A percentile compares a stretch with the other conserved stretches of the same genome.
phyloP scores from a whole-genome alignment of 225 moss, liverwort and hornwort genomes.

The Neckera pumila region DNA sequence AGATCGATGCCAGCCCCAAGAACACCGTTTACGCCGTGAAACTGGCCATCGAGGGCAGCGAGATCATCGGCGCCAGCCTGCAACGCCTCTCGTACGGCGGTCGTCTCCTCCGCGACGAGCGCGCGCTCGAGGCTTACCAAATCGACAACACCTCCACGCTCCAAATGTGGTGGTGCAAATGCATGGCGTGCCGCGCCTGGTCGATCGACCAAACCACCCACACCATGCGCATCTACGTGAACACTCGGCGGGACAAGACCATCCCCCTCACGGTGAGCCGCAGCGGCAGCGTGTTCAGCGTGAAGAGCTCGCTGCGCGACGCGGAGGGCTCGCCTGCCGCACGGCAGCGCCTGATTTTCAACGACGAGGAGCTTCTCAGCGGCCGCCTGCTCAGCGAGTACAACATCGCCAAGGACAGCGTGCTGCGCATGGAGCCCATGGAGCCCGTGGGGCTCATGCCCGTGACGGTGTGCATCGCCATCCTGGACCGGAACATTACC shows the following conservation, averaged over 20 bases:
- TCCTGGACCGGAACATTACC: constrained; percentile 30
- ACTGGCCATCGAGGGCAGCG: constrained; percentile 27
- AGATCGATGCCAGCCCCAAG: constrained; percentile 42
- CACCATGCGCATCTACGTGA: constrained; percentile 30
- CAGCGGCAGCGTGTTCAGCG: constrained; percentile 13
- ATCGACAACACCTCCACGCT: constrained; percentile 41
- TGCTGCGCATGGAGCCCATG: constrained; percentile 17
- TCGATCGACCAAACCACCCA: constrained; percentile 13
- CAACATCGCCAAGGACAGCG: constrained; percentile 28
- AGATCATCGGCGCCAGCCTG: constrained; percentile 17
- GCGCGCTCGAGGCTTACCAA: constrained; percentile 33
- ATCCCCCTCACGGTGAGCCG: constrained; percentile 24
- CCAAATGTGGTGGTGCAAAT: constrained; percentile 59
- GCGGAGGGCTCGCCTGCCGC: constrained; percentile 10
- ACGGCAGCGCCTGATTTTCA: constrained; percentile 21
- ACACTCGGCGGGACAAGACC: neutral
- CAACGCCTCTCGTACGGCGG: constrained; percentile 40
- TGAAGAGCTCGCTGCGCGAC: constrained; percentile 21
- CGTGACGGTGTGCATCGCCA: constrained; percentile 24
- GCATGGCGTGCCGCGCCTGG: constrained; percentile 38
- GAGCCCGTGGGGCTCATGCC: constrained; percentile 32
- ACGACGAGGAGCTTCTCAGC: constrained; percentile 29
- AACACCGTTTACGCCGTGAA: constrained; percentile 32
- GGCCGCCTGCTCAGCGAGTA: constrained; percentile 12
- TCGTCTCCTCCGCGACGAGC: constrained; percentile 32